Base-by-base conservation (phyloP, 2,329 filamentous ascomycete genomes). In the Cercospora beticola region DNA sequence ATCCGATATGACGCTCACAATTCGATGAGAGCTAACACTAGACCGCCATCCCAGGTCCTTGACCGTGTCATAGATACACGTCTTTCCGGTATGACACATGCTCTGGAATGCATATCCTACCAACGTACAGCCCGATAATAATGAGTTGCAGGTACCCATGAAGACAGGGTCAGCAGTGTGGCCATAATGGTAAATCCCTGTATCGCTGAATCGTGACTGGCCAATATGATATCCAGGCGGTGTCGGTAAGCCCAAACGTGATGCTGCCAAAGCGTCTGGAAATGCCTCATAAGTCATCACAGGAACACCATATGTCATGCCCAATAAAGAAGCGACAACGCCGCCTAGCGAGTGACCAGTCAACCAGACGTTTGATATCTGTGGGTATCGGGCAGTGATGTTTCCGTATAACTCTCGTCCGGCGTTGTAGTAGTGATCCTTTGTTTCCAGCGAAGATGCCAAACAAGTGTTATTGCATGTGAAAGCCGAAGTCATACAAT, bases 161-260 rank as follows among this genome's bases (percentile, higher is more conserved):
- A 90, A 99, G 31, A 99, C 89, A 0, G 95, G 95, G 79, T 99
- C 95, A 0, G 95, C 95, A 0, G 93, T 98, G 76, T 98, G 94
- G 3, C 95, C 95, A 78, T 97, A 94, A 79, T 99, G 95, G 76
- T 89, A 96, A 0, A 91, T 86, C 12, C 92, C 94, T 0, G 92
- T 96, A 74, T 88, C 86, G 67, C 87, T 85, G 40, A 86, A 85
- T 76, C 96, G 92, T 26, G 92, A 31, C 5, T 87, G 84, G 54
- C 86, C 84, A 26, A 92, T 86, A 74, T 94, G 86, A 58, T 90
- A 85, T 23, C 92, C 92, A 0, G 94, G 94, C 10, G 95, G 94
- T 0, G 89, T 86, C 0, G 94, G 94, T 8, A 99, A 86, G 26
- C 94, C 95, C 0, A 99, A 85, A 26, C 95, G 89, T 62, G 88